Base-by-base conservation (phyloP, 2,329 filamentous ascomycete genomes). In the Pestalotiopsis sp. region DNA sequence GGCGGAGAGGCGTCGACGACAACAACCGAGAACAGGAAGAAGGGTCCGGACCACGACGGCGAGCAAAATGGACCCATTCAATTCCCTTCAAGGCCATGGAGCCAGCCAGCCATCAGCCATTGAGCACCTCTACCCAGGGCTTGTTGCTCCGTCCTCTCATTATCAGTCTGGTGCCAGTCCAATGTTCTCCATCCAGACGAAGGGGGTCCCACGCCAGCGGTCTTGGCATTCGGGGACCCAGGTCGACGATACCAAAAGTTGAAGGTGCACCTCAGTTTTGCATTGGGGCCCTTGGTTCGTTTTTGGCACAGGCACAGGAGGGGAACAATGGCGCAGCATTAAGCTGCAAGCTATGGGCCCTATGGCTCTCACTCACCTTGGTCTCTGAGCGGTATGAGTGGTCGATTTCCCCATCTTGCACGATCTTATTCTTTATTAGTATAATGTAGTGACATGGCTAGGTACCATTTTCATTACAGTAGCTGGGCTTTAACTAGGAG, bases 201-300 rank as follows among this genome's bases (percentile, higher is more conserved):
- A 39, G 59, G 31, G 25, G 59, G 59, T 62, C 59, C 59, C 59
- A 62, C 59, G 59, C 17, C 59, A 31, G 17, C 14, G n/a, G 27
- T 62, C 59, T 62, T 62, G 59, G 59, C 59, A 62, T 39, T 62
- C 27, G 31, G 31, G 45, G 59, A 62, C 31, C 59, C 59, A 62
- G 36, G 59, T 62, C 31, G 59, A 62, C 59, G 59, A 62, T 62
- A 14, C n/a, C 45, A 52, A 52, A 52, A 52, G 20, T n/a, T 52
- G 45, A 52, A 52, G 45, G 45, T 52, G 45, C 17, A 36, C 31
- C 31, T 7, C 9, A 52, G 45, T 52, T 52, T 52, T 52, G 45
- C 45, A 52, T 52, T n/a, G 14, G 45, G 45, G 45, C 17, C n/a
- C 45, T 52, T 52, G 17, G 17, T 52, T 52, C 45, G n/a, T 52